Conservation (phyloP, 306 rosid genomes). For the Ammopiptanthus mongolicus region DNA sequence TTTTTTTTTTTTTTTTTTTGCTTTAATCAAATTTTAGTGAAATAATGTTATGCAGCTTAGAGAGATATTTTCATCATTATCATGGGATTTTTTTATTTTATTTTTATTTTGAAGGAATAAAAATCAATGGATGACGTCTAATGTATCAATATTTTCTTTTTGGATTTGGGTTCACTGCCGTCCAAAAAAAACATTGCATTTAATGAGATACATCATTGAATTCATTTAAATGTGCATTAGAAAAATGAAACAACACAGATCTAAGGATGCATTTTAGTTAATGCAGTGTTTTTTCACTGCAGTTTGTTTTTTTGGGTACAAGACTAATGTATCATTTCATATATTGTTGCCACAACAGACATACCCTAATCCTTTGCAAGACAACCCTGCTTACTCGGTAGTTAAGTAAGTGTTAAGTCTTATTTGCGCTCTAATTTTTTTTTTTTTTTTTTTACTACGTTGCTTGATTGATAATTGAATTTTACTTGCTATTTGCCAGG, state of each 20-base stretch:
- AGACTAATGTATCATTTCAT: neutral
- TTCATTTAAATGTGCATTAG: too few relatives aligned
- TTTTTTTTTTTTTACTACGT: neutral
- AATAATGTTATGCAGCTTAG: neutral
- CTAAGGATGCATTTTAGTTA: too few relatives aligned
- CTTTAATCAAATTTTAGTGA: neutral
- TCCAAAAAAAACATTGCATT: too few relatives aligned
- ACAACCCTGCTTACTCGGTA: constrained; percentile 90
- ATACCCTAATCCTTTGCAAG: constrained; percentile 77
- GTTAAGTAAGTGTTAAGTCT: constrained; percentile 57
- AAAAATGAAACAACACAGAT: too few relatives aligned
- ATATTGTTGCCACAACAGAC: constrained; percentile 47
- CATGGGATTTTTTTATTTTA: neutral
- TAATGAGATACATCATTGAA: too few relatives aligned
- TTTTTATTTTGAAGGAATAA: neutral
- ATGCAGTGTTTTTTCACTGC: too few relatives aligned
- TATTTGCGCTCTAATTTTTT: neutral
- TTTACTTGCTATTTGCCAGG: constrained; percentile 43
- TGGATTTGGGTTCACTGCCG: too few relatives aligned
- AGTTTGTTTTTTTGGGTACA: neutral
- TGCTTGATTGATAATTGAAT: neutral
- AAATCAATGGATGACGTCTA: neutral
- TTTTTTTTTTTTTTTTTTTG: neutral
- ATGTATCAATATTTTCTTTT: too few relatives aligned
- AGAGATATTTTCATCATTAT: neutral